These are phyloP conservation scores for Chloromonas sp. DNA, from an alignment of 163 green algal species.

Conservation along the genomic window DNA sequence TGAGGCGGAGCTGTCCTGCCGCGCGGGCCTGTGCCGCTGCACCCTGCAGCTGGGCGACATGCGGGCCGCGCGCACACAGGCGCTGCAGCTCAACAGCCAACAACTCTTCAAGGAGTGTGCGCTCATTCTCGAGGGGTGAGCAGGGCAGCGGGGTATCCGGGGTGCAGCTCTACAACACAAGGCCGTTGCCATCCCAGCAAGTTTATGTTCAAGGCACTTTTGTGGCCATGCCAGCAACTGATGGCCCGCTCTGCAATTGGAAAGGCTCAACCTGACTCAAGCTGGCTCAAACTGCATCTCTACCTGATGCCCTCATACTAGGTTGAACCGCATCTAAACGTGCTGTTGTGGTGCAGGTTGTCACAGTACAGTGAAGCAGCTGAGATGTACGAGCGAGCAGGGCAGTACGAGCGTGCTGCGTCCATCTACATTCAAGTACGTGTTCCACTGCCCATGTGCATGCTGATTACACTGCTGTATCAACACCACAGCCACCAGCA, in stretches of 20 bases:
- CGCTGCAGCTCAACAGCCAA: conserved; percentile 39
- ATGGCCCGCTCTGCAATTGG: neutral
- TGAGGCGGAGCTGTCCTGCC: conserved; percentile 30
- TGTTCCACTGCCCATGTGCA: no score
- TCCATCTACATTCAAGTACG: conserved; percentile 62
- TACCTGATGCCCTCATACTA: no score
- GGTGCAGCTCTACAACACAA: no score
- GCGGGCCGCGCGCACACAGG: conserved; percentile 33
- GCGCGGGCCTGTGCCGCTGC: conserved; percentile 52
- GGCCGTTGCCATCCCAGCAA: no score
- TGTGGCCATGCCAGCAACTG: neutral
- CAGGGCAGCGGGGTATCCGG: neutral
- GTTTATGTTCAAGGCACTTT: no score
- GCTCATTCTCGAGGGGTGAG: conserved; percentile 57
- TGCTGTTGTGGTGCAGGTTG: conserved; percentile 17
- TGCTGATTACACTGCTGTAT: no score
- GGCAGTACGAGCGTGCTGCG: conserved; percentile 60
- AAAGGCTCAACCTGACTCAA: no score
- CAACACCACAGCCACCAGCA: no score
- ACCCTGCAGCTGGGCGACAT: conserved; percentile 63
- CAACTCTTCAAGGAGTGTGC: conserved; percentile 62
- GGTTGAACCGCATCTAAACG: no score
- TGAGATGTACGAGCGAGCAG: conserved; percentile 67
- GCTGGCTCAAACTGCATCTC: no score
- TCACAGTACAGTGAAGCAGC: conserved; percentile 41